Conservation (phyloP, 2,329 filamentous ascomycete species). For the Botrytis tulipae region DNA sequence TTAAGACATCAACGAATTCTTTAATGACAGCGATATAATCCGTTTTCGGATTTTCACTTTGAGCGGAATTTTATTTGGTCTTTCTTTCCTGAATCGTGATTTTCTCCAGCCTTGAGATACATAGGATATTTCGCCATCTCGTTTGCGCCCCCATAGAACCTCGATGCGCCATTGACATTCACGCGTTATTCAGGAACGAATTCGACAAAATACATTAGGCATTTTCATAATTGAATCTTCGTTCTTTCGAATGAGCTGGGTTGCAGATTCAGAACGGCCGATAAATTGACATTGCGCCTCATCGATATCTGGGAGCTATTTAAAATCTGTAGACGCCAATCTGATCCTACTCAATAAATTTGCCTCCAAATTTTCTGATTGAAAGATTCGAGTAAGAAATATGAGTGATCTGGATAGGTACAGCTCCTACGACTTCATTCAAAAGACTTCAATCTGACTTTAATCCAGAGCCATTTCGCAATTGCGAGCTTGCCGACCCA, state of each 20-base stretch:
- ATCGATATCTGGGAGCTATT: conserved; percentile 7
- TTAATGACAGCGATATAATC: not conserved
- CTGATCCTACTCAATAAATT: not conserved
- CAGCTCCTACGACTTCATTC: not conserved
- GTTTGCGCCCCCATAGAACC: conserved; percentile 19
- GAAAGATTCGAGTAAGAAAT: conserved; percentile 30
- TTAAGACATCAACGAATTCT: not conserved
- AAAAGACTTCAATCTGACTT: conserved; percentile 10
- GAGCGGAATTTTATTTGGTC: not conserved
- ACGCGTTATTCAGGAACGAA: not conserved
- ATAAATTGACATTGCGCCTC: conserved; percentile 6
- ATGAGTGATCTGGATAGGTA: conserved; percentile 97
- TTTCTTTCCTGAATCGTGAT: not conserved
- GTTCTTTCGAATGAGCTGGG: conserved; percentile 5
- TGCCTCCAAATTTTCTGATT: too few species aligned
- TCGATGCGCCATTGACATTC: conserved; percentile 29
- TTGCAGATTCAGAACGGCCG: not conserved
- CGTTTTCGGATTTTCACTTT: not conserved
- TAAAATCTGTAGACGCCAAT: not conserved
- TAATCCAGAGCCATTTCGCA: conserved; percentile 80
- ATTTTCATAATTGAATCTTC: conserved; percentile 5
- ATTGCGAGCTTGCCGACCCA: conserved; percentile 90
- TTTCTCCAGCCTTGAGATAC: not conserved
- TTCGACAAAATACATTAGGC: not conserved
- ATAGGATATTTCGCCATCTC: conserved; percentile 4